phyloP scores from a whole-genome alignment of 2,329 filamentous ascomycete species.

The Akanthomyces lecanii region DNA sequence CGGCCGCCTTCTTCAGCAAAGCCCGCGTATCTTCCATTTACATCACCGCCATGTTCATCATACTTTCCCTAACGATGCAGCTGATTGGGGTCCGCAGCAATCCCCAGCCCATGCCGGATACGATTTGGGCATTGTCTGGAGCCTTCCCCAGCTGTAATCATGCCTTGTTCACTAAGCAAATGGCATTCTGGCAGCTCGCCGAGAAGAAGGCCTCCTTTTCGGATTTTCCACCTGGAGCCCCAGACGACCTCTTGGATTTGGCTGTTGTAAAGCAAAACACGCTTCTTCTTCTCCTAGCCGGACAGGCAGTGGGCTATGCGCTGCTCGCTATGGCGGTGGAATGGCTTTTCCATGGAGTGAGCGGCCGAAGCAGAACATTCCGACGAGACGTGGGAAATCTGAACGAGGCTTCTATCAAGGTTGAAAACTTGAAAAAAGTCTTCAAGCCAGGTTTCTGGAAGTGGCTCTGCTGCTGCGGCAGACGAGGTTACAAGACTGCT shows the following conservation, averaged over 20 bases:
- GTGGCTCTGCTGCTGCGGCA: conserved; percentile 28
- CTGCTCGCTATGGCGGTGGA: conserved; percentile 32
- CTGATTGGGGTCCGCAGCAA: background rate
- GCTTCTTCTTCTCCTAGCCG: conserved; percentile 29
- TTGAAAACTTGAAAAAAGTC: conserved; percentile 26
- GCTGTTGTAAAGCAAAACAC: conserved; percentile 25
- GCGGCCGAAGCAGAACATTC: conserved; percentile 21
- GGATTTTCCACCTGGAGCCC: conserved; percentile 6
- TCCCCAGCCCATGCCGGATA: background rate
- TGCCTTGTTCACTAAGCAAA: conserved; percentile 24
- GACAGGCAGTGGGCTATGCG: conserved; percentile 33
- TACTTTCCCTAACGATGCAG: conserved; percentile 23
- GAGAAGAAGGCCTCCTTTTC: conserved; percentile 13
- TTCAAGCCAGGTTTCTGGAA: conserved; percentile 29
- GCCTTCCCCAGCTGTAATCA: conserved; percentile 25
- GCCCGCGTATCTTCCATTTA: conserved; percentile 29
- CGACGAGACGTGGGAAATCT: background rate
- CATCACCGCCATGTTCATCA: conserved; percentile 26
- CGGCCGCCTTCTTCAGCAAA: conserved; percentile 34
- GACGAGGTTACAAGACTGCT: conserved; percentile 40
- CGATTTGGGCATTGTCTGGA: conserved; percentile 17
- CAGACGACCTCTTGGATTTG: conserved; percentile 18
- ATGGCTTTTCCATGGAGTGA: conserved; percentile 31
- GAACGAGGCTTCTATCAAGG: background rate
- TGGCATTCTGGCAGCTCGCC: conserved; percentile 23